A percentile compares a stretch with the other conserved stretches of the same genome.
Conservation (phyloP, 768 basidiomycete genomes). For the Gymnopilus junonius region DNA sequence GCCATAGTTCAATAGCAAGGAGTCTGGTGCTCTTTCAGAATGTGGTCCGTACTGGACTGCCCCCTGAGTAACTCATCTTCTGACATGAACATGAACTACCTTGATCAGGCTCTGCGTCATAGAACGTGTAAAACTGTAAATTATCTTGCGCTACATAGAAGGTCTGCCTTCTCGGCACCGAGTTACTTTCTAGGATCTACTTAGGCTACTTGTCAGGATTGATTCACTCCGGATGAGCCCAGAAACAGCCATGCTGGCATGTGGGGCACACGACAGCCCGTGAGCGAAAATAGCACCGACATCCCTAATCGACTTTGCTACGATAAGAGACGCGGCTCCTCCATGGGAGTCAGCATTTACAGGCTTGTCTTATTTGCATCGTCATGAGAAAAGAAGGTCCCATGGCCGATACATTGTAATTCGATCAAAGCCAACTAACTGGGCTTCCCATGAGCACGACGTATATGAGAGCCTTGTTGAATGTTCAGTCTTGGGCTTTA, state of each 20-base stretch:
- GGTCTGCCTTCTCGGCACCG: not conserved
- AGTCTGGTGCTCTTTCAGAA: not conserved
- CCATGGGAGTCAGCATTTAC: not conserved
- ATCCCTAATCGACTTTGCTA: not conserved
- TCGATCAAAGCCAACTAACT: not conserved
- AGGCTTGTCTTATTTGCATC: not conserved
- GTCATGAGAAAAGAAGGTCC: slow-evolving; percentile 1
- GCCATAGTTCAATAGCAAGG: not conserved
- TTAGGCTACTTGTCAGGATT: not conserved
- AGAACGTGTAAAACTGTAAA: too few species aligned
- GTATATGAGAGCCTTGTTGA: not conserved
- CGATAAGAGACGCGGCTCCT: not conserved
- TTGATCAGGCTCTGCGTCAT: too few species aligned
- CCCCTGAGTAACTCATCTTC: too few species aligned
- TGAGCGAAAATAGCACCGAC: not conserved
- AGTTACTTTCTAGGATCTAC: not conserved
- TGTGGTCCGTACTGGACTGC: not conserved
- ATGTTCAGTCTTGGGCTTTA: not conserved
- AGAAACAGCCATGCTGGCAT: not conserved
- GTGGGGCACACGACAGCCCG: not conserved
- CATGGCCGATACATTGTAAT: not conserved
- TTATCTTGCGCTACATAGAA: too few species aligned
- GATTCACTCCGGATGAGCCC: not conserved
- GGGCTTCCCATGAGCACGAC: not conserved
- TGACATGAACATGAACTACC: too few species aligned